Base-by-base conservation (phyloP, 768 basidiomycete genomes). In the Boletellus sp. region DNA sequence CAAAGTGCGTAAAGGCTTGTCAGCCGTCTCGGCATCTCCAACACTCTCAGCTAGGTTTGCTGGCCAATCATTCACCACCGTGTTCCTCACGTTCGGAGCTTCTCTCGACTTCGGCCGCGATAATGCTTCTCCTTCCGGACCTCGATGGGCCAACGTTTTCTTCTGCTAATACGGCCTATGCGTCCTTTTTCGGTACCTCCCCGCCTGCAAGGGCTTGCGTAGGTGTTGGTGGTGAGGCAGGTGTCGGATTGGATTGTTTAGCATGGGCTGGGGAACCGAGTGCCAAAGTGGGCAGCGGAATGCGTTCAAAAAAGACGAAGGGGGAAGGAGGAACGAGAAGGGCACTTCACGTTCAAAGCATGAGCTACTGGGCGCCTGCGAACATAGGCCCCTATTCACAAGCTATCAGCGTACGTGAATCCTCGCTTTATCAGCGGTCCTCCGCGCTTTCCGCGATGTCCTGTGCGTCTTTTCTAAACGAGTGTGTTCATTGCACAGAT, bases 341-440 rank as follows among this genome's bases (percentile, higher is more conserved):
- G 48, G 85, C 90, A 0, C 74, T 98, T 39, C 96, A 99, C 63
- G 96, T 99, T 2, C 96, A 98, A 68, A 79, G 94, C 9, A 62
- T 97, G 54, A 97, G 95, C 67, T 97, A 98, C 63, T 99, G 96
- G 96, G 96, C 94, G 23, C 94, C 96, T 12, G 96, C 96, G 10
- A 99, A 98, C 65, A 98, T 99, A 47, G 96, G 96, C 0, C 96
- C 96, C 4, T 99, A 99, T 68, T 96, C 93, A 4, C 96, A 99
- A 70, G 88, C 92, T 2, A 80, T 97, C 55, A 74, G 77, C 45
- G 95, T 94, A 46, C 59, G 83, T 70, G 46, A 37, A 43, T 55
- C 37, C 20, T 39, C 23, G 1, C 37, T 19, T 47, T 17, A 12
- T 45, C 6, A 7, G 22, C 28, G 37, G 28, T 39, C 26, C 16